A percentile compares a stretch with the other conserved stretches of the same genome.
phyloP scores from a whole-genome alignment of 768 basidiomycete genomes.

The Hebeloma cylindrosporum region DNA sequence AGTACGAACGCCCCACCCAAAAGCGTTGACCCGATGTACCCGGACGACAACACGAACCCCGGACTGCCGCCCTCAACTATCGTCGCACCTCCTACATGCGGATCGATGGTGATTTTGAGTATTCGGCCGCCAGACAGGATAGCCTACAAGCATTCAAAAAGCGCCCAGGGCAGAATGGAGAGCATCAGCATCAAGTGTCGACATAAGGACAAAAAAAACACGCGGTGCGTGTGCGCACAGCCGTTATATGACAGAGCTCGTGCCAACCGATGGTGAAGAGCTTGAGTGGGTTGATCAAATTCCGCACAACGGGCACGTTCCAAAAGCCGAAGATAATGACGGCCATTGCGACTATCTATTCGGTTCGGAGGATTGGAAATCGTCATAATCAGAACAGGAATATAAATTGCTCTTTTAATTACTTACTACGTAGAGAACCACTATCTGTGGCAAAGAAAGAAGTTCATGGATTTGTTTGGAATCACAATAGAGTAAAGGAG shows the following conservation, averaged over 20 bases:
- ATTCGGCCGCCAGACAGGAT: slow-evolving; percentile 79
- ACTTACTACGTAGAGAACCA: slow-evolving; percentile 23
- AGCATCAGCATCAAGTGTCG: slow-evolving; percentile 2
- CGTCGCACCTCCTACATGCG: slow-evolving; percentile 74
- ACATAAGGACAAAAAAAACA: slow-evolving; percentile 12
- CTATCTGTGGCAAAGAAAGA: slow-evolving; percentile 10
- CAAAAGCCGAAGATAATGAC: slow-evolving; percentile 87
- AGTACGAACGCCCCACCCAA: slow-evolving; percentile 83
- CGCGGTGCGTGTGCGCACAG: slow-evolving; percentile 44
- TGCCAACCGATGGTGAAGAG: slow-evolving; percentile 89
- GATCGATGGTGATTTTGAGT: slow-evolving; percentile 80
- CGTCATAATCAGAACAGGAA: slow-evolving; percentile 3
- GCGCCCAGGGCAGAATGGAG: too few species aligned
- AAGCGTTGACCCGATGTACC: slow-evolving; percentile 81
- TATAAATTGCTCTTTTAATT: slow-evolving; percentile 5
- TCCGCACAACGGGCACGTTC: slow-evolving; percentile 80
- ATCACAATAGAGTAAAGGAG: background rate
- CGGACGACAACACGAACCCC: slow-evolving; percentile 68
- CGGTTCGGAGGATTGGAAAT: slow-evolving; percentile 11
- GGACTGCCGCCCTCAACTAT: slow-evolving; percentile 78
- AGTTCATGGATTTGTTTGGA: background rate
- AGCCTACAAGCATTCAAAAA: slow-evolving; percentile 44
- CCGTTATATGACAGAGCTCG: slow-evolving; percentile 80
- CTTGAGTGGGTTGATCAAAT: slow-evolving; percentile 81
- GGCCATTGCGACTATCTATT: slow-evolving; percentile 78